These are phyloP conservation scores for Rhodotorula sphaerocarpa DNA, from an alignment of 768 basidiomycete species.

Conservation along the genomic window DNA sequence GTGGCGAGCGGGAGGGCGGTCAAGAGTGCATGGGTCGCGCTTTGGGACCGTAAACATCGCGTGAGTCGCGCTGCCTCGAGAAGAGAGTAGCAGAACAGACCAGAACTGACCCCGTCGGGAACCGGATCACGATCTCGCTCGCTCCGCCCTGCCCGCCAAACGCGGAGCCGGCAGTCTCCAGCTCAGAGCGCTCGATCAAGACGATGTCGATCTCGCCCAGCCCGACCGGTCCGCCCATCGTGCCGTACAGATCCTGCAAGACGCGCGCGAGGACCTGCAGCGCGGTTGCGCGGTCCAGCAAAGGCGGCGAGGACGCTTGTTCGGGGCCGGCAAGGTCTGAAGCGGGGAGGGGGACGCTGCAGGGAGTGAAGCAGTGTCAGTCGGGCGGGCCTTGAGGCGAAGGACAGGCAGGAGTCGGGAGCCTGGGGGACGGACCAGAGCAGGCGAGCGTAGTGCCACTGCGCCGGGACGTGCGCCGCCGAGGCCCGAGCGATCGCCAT, in stretches of 20 bases:
- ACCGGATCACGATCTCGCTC: constrained; percentile 4
- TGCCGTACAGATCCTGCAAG: constrained; percentile 10
- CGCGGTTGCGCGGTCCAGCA: neutral
- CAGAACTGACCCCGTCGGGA: constrained; percentile 16
- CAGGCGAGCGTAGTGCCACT: constrained; percentile 18
- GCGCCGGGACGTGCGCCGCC: neutral
- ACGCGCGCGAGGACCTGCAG: neutral
- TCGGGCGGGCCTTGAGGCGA: neutral
- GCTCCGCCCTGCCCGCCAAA: no score
- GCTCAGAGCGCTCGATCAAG: neutral
- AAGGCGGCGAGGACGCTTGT: neutral
- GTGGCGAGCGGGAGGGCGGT: constrained; percentile 17
- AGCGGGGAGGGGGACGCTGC: neutral
- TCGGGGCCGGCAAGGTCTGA: neutral
- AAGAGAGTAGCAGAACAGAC: neutral
- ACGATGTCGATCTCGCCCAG: constrained; percentile 5
- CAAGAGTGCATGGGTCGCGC: constrained; percentile 10
- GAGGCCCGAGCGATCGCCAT: neutral
- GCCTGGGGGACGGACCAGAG: constrained; percentile 1
- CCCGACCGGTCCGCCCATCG: constrained; percentile 15
- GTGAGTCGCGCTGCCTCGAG: no score
- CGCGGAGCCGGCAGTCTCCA: no score
- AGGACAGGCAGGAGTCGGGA: neutral
- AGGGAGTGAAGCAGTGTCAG: no score
- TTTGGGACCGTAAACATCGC: neutral